Evolutionary conservation across 208 protist genomes (phyloP), one percentile per base, ranked within the genome.

Genomic region (Acanthamoeba divionensis): DNA sequence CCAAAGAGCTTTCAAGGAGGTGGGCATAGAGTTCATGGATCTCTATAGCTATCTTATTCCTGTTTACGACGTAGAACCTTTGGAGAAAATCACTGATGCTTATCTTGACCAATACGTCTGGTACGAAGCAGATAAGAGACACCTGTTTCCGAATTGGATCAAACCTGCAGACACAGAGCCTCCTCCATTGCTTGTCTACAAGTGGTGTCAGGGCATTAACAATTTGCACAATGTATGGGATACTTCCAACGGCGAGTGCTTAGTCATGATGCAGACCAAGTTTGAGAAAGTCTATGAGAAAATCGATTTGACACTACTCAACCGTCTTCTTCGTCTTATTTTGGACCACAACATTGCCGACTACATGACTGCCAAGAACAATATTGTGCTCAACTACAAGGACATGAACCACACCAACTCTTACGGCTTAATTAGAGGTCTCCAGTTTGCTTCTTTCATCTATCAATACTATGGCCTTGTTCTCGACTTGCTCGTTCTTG

Each of bases 91-190:
- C 93, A 99, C 99, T 0, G 99, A 99, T 94, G 97, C 99, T 24
- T 99, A 99, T 93, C 95, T 99, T 7, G 99, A 99, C 93, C 99
- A 99, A 93, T 99, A 99, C 94, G 95, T 99, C 2, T 99, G 99
- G 98, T 99, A 99, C 93, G 98, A 99, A 93, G 96, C 97, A 82
- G 98, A 99, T 92, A 99, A 99, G 93, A 96, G 99, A 75, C 96
- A 98, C 15, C 95, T 99, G n/a, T 99, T 99, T 95, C 99, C 99
- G 21, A 99, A 99, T 90, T 99, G 99, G 99, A 96, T 99, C 75
- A 99, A 99, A 93, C 99, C 99, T 38, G 96, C 98, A 10, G 99
- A 99, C 92, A 97, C 96, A 75, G 99, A 99, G 95, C 99, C 98
- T 47, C 96, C 98, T 29, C 99, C 99, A 65, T 92, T 99, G 71